phyloP scores from a whole-genome alignment of 225 moss, liverwort and hornwort genomes.

The Lunularia cruciata region DNA sequence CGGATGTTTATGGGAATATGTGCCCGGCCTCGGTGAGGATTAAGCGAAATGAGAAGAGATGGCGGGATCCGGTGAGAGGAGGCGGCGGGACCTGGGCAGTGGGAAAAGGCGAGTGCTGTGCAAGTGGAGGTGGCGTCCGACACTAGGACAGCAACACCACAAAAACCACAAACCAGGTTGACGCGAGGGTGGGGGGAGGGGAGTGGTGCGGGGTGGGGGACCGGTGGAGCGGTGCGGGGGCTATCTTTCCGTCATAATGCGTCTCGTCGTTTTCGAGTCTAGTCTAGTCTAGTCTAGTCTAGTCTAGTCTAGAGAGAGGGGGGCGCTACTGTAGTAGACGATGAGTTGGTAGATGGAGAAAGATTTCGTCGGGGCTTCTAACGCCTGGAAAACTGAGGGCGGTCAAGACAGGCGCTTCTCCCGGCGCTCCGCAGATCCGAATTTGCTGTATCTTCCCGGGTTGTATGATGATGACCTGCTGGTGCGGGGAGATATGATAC shows the following conservation, averaged over 20 bases:
- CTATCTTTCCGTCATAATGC: background rate
- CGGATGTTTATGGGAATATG: constrained; percentile 6
- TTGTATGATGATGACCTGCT: too few species aligned
- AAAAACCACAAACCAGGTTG: background rate
- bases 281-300: too few species aligned
- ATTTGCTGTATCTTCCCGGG: too few species aligned
- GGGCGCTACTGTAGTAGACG: too few species aligned
- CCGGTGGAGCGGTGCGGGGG: background rate
- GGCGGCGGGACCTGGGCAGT: constrained; percentile 11
- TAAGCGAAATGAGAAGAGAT: background rate
- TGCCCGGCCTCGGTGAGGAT: background rate
- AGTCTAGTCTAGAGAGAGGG: too few species aligned
- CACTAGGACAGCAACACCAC: constrained; percentile 10
- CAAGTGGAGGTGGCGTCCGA: constrained; percentile 11
- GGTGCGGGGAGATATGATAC: too few species aligned
- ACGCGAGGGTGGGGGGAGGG: background rate
- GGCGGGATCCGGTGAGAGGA: background rate
- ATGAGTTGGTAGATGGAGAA: too few species aligned
- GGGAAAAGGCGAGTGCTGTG: background rate
- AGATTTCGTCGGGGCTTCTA: background rate
- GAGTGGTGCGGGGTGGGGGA: background rate
- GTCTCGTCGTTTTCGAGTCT: background rate
- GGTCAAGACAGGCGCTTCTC: background rate
- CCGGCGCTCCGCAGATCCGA: too few species aligned
- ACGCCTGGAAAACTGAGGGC: background rate